Evolutionary conservation across 768 basidiomycete species (phyloP), one percentile per base, ranked within the genome.

Genomic region (Paxillus ammoniavirescens): DNA sequence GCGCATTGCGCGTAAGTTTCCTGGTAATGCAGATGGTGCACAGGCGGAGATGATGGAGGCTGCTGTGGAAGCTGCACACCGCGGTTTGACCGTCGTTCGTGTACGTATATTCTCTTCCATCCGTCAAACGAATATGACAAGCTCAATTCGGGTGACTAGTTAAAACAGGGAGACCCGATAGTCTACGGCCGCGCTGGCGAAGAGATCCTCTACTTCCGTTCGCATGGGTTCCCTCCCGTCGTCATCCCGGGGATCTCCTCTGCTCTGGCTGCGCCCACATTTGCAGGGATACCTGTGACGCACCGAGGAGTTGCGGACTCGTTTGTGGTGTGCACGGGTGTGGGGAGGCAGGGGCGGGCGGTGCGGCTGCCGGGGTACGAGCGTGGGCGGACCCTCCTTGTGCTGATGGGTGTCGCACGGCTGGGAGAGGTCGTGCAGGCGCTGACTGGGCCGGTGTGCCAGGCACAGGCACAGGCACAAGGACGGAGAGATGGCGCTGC

Each of bases 151-250:
- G 47, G 46, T 42, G 6, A 9, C 15, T 9, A 93, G 90, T 78
- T 99, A 15, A 98, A 99, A 73, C 97, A 98, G 77, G 97, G 97
- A 12, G 97, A 99, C 67, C 97, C 97, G 10, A 86, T 89, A 14
- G 84, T 99, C 0, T 99, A 97, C 65, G 97, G 92, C 3, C 86
- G 97, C 21, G 89, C 89, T 0, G 95, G 95, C 30, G 96, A 98
- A 66, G 97, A 99, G 71, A 83, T 98, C 1, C 78, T 96, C 18
- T 93, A 89, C 73, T 96, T 98, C 81, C 85, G 95, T 12, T 72
- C 82, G 44, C 85, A 86, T 44, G 95, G 93, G 2, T 90, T 87
- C 68, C 88, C 93, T 58, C 83, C 88, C 4, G 73, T 91, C 55
- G 82, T 98, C 59, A 77, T 98, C 15, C 97, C 97, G 0, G 97